Evolutionary conservation across 2,329 filamentous ascomycete species (phyloP), one percentile per base, ranked within the genome.

Genomic region (Golovinomyces cichoracearum): DNA sequence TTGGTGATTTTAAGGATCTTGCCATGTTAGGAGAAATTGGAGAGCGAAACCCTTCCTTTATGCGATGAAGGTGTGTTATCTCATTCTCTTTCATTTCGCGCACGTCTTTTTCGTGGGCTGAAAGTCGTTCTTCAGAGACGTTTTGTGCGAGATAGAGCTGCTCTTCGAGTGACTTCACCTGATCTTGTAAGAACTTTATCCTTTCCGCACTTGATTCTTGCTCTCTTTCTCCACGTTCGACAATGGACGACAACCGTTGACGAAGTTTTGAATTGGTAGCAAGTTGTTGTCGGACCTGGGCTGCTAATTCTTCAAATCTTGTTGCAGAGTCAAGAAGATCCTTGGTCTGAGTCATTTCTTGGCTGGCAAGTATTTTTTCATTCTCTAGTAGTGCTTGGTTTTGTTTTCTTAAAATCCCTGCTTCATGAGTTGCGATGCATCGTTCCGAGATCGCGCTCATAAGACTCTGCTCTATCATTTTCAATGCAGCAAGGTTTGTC

Each of bases 31-130:
- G 78, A 1, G 78, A 6, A 26, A 73, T 68, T 40, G 67, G 68
- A 50, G 66, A 69, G 37, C 66, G 70, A 50, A 51, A 54, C 60
- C 65, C 55, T 60, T 71, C 65, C 61, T 78, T 78, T 58, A 84
- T 73, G 13, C 88, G 80, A 54, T 78, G 76, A 27, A 95, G 72
- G 57, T 90, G 81, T 17, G 70, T 68, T 59, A 74, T 83, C 58
- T 90, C 78, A 51, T 75, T 80, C 49, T 92, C 83, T 55, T 80
- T 78, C 49, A 95, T 66, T 21, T 72, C 68, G 17, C 73, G 67
- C 33, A 93, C 72, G 63, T 94, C 85, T 33, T 90, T 83, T 62
- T 95, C 90, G 59, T 94, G 85, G 45, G 76, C 78, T 40, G 74
- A 67, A 50, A 95, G 75, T 35, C 78, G 78, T 45, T 88, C 85